Base-by-base conservation (phyloP, 1,284 basidiomycete genomes). In the Papiliotrema nemorosa region DNA sequence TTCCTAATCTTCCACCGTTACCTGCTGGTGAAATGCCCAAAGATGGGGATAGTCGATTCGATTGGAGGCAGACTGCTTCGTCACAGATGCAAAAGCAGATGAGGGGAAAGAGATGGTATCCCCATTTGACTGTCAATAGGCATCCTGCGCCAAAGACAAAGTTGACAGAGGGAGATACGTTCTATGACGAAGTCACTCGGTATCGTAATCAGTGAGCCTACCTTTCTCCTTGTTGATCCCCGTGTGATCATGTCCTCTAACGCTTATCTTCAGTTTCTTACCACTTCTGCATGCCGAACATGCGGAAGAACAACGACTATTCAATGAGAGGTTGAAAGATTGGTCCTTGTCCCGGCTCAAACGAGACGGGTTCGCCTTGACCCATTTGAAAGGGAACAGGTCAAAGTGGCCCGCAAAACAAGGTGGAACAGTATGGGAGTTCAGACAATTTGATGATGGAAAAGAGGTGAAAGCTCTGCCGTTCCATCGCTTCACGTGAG, bases 271-370 rank as follows among this genome's bases (percentile, higher is more conserved):
- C 54, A 88, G 87, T 44, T 90, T 88, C 65, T 35, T 80, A 16
- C 79, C 81, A 0, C 75, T 89, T 3, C 67, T 90, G 2, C 70
- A 77, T 16, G 78, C 80, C 3, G 88, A 90, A 70, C 82, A 84
- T 65, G 76, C 75, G 1, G 82, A 86, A 59, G 82, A 81, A 35
- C 82, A 84, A 57, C 76, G 55, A 7, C 47, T 65, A 14, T 66
- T 86, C 27, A 77, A 78, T 25, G 77, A 84, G 52, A 80, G 88
- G 31, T 76, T 90, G 14, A 75, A 80, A 0, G 81, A 78, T 21
- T 89, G 86, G 86, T 75, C 81, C 1, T 54, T 84, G 4, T 75
- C 79, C 24, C 78, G 80, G 36, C 74, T 90, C 35, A 72, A 78
- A 52, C 72, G 79, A 22, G 84, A 86, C 62, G 88, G 88, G 0